Percentiles rank a stretch among this genome's conserved stretches.
phyloP scores from a whole-genome alignment of 495 filamentous ascomycete genomes.

The Staphylotrichum longicolle region DNA sequence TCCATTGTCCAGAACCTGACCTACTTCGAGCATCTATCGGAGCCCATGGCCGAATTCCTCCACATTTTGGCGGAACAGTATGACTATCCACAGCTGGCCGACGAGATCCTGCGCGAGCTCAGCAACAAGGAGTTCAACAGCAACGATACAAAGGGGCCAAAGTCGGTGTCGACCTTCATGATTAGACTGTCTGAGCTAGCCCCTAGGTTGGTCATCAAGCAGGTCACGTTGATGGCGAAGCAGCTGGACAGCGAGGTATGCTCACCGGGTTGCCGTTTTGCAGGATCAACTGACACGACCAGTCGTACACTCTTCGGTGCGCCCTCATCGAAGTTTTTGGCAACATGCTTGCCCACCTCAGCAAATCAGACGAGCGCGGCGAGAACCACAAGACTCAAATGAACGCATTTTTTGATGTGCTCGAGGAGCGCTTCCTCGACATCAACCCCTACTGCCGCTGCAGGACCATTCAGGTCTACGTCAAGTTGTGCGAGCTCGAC shows the following conservation, averaged over 20 bases:
- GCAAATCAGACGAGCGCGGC: slow-evolving; percentile 81
- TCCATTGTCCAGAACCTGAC: slow-evolving; percentile 96
- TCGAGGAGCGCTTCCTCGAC: slow-evolving; percentile 94
- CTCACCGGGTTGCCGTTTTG: background rate
- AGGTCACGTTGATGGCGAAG: slow-evolving; percentile 91
- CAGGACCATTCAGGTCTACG: slow-evolving; percentile 87
- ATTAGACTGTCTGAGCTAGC: slow-evolving; percentile 93
- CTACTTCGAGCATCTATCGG: slow-evolving; percentile 96
- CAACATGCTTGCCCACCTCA: slow-evolving; percentile 90
- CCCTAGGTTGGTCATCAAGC: slow-evolving; percentile 90
- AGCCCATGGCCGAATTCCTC: slow-evolving; percentile 98
- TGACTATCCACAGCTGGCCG: slow-evolving; percentile 92
- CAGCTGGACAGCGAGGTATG: slow-evolving; percentile 79
- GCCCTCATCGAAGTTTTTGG: slow-evolving; percentile 97
- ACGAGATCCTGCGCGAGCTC: slow-evolving; percentile 90
- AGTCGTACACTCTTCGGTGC: slow-evolving; percentile 88
- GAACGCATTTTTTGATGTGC: slow-evolving; percentile 92
- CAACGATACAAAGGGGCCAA: slow-evolving; percentile 91
- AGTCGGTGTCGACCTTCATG: slow-evolving; percentile 97
- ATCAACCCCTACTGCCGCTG: slow-evolving; percentile 96
- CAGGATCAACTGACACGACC: background rate
- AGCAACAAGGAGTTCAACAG: slow-evolving; percentile 97
- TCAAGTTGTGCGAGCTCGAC: slow-evolving; percentile 86
- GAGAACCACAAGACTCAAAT: slow-evolving; percentile 92
- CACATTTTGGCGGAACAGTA: slow-evolving; percentile 97